Evolutionary conservation across 768 basidiomycete genomes (phyloP).

Genomic region (Mycena vitilis): DNA sequence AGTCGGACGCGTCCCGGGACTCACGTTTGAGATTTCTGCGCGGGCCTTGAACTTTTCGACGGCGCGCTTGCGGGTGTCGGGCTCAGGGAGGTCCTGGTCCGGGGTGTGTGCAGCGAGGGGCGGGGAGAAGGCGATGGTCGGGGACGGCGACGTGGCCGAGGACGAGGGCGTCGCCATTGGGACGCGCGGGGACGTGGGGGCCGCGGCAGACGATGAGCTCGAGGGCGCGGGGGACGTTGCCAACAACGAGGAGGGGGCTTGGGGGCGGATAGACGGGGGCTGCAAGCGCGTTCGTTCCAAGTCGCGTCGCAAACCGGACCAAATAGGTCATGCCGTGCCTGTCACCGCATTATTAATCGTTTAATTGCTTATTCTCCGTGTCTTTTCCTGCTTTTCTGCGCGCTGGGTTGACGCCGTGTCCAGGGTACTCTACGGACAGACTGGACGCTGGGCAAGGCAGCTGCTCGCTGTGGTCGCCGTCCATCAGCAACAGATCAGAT

Average conservation of each 20-base stretch:
- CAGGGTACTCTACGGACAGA: too few species aligned
- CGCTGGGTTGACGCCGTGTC: too few species aligned
- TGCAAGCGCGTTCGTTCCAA: too few species aligned
- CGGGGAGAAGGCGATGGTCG: constrained; percentile 72
- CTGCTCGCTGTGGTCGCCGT: neutral
- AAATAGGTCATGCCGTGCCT: neutral
- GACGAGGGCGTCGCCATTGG: constrained; percentile 85
- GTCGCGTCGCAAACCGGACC: constrained; percentile 2
- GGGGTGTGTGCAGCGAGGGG: constrained; percentile 49
- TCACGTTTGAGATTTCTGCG: constrained; percentile 84
- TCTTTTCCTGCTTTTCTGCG: too few species aligned
- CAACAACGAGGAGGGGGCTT: neutral
- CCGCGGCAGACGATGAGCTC: neutral
- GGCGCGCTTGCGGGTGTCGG: constrained; percentile 73
- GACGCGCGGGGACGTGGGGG: constrained; percentile 44
- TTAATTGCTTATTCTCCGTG: too few species aligned
- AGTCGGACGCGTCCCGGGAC: constrained; percentile 66
- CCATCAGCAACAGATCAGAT: constrained; percentile 6
- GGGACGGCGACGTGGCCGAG: constrained; percentile 86
- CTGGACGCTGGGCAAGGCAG: neutral
- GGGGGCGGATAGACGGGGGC: too few species aligned
- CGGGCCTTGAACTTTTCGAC: constrained; percentile 82
- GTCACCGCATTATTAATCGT: neutral
- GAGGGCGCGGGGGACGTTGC: neutral
- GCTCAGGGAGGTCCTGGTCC: constrained; percentile 57